Conservation (phyloP, 2,329 filamentous ascomycete genomes). For the Fusarium sp. region DNA sequence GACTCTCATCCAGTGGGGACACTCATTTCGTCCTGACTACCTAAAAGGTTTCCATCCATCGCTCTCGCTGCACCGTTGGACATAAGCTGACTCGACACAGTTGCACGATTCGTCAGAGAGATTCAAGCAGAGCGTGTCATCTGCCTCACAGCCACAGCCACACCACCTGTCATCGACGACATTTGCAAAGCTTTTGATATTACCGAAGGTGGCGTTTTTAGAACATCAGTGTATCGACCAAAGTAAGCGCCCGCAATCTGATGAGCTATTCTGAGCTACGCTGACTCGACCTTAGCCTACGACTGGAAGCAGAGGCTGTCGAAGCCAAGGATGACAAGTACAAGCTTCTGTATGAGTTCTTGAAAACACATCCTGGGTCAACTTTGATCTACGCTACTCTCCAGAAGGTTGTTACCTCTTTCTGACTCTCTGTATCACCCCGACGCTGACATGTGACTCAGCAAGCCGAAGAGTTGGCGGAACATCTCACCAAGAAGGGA, state of each 20-base stretch:
- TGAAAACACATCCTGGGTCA: constrained; percentile 62
- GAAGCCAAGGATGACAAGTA: constrained; percentile 57
- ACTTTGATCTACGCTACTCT: constrained; percentile 71
- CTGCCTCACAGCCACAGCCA: constrained; percentile 70
- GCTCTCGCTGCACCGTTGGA: background rate
- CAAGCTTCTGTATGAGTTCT: constrained; percentile 58
- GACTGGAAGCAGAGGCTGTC: constrained; percentile 62
- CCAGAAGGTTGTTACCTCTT: constrained; percentile 54
- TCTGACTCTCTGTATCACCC: too few relatives aligned
- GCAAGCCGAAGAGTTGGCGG: constrained; percentile 59
- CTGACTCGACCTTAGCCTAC: constrained; percentile 52
- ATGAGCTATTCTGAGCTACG: fast-evolving
- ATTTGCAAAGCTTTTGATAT: constrained; percentile 65
- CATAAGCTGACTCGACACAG: constrained; percentile 35
- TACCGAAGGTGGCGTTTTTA: constrained; percentile 59
- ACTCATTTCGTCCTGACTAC: constrained; percentile 62
- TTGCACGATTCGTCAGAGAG: constrained; percentile 66
- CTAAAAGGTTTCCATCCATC: constrained; percentile 54
- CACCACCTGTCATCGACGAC: constrained; percentile 65
- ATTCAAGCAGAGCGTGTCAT: constrained; percentile 68
- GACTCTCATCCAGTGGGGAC: constrained; percentile 54
- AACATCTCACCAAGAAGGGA: constrained; percentile 49
- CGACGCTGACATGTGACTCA: constrained; percentile 23
- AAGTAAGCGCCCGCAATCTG: constrained; percentile 51
- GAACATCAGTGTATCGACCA: constrained; percentile 68